Conservation (phyloP, 495 filamentous ascomycete genomes). For the Polyplosphaeria fusca region DNA sequence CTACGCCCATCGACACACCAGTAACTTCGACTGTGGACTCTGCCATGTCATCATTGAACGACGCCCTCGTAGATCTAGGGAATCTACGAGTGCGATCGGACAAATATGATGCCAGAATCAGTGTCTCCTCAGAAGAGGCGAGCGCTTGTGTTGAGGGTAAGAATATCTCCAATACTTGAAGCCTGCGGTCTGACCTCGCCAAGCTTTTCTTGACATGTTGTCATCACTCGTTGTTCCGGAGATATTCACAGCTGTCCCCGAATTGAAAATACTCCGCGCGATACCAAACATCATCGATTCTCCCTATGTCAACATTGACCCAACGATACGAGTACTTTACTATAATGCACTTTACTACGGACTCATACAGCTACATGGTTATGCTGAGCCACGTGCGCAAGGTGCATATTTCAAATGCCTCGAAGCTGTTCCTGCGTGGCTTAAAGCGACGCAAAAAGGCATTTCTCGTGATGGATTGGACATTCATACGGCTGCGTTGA, state of each 20-base stretch:
- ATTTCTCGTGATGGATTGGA: no score
- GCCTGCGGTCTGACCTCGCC: no score
- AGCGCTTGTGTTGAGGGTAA: conserved; percentile 4
- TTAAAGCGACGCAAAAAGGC: neutral
- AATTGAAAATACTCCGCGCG: neutral
- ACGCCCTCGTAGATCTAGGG: conserved; percentile 9
- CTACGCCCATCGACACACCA: neutral
- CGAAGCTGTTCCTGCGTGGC: conserved; percentile 11
- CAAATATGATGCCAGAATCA: neutral
- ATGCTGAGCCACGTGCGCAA: neutral
- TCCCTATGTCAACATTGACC: conserved; percentile 14
- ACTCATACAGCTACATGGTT: neutral
- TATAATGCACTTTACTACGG: conserved; percentile 16
- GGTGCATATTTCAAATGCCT: conserved; percentile 7
- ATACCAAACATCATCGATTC: conserved; percentile 13
- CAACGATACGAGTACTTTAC: conserved; percentile 6
- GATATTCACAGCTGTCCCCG: neutral
- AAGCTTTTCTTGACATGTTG: conserved; percentile 9
- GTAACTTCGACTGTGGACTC: neutral
- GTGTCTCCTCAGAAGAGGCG: neutral
- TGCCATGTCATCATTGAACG: conserved; percentile 8
- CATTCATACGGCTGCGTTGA: conserved; percentile 1
- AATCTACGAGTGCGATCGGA: conserved; percentile 7
- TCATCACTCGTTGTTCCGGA: neutral
- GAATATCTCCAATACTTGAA: neutral